Base-by-base conservation (phyloP, 176 grass and related monocot genomes). In the Oryza longistaminata region DNA sequence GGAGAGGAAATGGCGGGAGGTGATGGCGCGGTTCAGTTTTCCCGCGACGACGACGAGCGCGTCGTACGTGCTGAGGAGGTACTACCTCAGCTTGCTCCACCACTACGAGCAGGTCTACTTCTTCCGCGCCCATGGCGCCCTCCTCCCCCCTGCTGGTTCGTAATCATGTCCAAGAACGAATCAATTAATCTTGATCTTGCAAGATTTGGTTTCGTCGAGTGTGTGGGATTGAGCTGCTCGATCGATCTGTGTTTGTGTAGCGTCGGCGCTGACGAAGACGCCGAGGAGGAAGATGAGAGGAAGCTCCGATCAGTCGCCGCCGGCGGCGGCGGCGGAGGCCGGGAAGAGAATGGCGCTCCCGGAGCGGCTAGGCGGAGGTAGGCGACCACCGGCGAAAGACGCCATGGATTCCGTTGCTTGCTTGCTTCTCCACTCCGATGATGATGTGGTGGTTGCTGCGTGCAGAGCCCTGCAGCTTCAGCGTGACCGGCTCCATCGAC, bases 91-190 rank as follows among this genome's bases (percentile, higher is more conserved):
- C 70, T 65, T 89, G 70, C 81, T 92, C 74, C 83, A 87, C 50
- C 83, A 89, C 60, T 92, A 89, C 74, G 90, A 92, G 66, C 87
- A 92, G 77, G 87, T 92, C 35, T 89, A 87, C 83, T 89, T 80
- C 80, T 89, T 92, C 77, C 77, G 84, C 19, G 40, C 80, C 39
- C 73, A 87, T 22, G 90, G 90, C 10, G 68, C 64, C 19, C 74
- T 87, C 21, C 49, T 84, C 40, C 83, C 83, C 40, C 90, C 90
- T 68, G 71, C 90, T 77, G 87, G 74, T 40, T 40, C 39, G 39
- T 40, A 8, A 40, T 40, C 53, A 19, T 58, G 53, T 2, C 53
- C 17, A 58, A 17, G 12, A 58, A 58, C 39, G 39, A 17, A 27
- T 27, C 2, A 31, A 58, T 21, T n/a, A 9, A 2, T 58, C 39